Conservation (phyloP, 1,284 basidiomycete genomes). For the Polyporus tsugae region DNA sequence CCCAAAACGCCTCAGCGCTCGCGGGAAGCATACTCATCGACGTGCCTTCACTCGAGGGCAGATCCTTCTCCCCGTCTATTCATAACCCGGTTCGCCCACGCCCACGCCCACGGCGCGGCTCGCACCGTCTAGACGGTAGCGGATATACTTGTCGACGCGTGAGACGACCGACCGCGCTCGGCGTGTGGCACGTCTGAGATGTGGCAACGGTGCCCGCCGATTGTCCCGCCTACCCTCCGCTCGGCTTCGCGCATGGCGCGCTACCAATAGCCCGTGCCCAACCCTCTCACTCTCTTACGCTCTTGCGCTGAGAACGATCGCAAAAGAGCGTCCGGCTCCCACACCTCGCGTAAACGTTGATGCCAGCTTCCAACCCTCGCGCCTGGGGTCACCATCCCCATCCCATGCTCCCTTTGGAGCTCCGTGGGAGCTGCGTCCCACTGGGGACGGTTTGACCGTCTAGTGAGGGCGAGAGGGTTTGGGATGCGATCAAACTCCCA, state of each 20-base stretch:
- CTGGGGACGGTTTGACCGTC: slow-evolving; percentile 11
- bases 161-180: slow-evolving; percentile 15
- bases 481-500: slow-evolving; percentile 28
- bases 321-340: slow-evolving; percentile 19
- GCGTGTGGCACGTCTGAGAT: neutral
- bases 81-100: slow-evolving; percentile 24
- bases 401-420: slow-evolving; percentile 13
- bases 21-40: slow-evolving; percentile 17
- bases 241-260: slow-evolving; percentile 6
- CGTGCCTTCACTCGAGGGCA: slow-evolving; percentile 21
- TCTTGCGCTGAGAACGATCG: slow-evolving; percentile 20
- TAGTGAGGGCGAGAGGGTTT: slow-evolving; percentile 12
- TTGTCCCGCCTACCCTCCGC: neutral
- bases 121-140: slow-evolving; percentile 20
- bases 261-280: slow-evolving; percentile 8
- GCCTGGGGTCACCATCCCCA: slow-evolving; percentile 20
- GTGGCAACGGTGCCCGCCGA: neutral
- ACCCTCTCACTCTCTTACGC: slow-evolving; percentile 27
- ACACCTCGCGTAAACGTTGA: slow-evolving; percentile 23
- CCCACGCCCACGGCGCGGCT: slow-evolving; percentile 24
- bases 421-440: slow-evolving; percentile 16
- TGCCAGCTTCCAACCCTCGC: slow-evolving; percentile 11
- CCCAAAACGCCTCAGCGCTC: neutral
- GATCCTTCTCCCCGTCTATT: slow-evolving; percentile 22
- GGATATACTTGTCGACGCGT: slow-evolving; percentile 16